Evolutionary conservation across 495 filamentous ascomycete species (phyloP).

Genomic region (Penicillium manginii): DNA sequence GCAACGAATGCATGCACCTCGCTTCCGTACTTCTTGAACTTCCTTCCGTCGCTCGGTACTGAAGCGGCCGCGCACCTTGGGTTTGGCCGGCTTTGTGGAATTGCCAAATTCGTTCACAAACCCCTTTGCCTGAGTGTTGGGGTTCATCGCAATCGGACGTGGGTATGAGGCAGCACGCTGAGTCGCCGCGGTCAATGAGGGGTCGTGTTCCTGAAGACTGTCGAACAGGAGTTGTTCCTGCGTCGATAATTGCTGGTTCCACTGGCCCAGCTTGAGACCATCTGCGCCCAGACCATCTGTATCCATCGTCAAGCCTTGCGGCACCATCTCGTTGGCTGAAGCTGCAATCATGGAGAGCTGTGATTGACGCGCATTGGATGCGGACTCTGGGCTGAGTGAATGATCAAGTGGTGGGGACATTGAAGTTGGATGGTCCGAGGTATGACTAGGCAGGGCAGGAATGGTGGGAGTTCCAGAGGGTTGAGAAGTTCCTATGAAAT

Average conservation of each 20-base stretch:
- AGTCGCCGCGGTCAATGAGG: slow-evolving; percentile 48
- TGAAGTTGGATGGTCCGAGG: slow-evolving; percentile 39
- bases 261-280: slow-evolving; percentile 41
- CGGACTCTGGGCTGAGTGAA: slow-evolving; percentile 43
- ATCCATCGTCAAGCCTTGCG: slow-evolving; percentile 47
- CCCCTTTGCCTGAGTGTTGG: slow-evolving; percentile 55
- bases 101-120: slow-evolving; percentile 61
- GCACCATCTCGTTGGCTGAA: slow-evolving; percentile 53
- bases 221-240: slow-evolving; percentile 52
- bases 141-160: slow-evolving; percentile 60
- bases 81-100: slow-evolving; percentile 54
- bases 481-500: slow-evolving; percentile 34
- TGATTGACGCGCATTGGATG: slow-evolving; percentile 48
- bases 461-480: slow-evolving; percentile 33
- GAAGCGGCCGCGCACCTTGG: slow-evolving; percentile 70
- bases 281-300: slow-evolving; percentile 35
- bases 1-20: slow-evolving; percentile 84
- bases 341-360: slow-evolving; percentile 55
- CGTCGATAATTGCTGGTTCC: slow-evolving; percentile 47
- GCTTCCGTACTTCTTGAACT: slow-evolving; percentile 78
- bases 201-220: slow-evolving; percentile 51
- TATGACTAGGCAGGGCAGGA: slow-evolving; percentile 40
- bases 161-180: slow-evolving; percentile 53
- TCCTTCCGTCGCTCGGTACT: slow-evolving; percentile 69
- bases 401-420: slow-evolving; percentile 46